Evolutionary conservation across 768 basidiomycete genomes (phyloP), one percentile per base, ranked within the genome.

Genomic region (Calocybe indica): DNA sequence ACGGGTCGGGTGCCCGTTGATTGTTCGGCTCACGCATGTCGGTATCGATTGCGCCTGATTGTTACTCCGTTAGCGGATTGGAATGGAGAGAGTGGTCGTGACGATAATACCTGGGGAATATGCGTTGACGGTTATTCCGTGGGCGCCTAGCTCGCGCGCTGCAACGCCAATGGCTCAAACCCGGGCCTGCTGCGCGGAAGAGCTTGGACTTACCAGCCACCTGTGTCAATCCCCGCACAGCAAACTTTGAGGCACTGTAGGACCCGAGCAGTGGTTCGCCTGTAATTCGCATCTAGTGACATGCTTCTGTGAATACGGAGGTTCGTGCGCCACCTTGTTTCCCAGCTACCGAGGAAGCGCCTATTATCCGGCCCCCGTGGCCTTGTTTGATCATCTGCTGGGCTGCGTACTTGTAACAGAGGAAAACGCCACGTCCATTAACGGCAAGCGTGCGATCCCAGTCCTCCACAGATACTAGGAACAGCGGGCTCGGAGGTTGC

Each of bases 241-340:
- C 71, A 50, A 73, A 72, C 56, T 75, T 73, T 2, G 65, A 66
- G 0, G 64, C 52, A 42, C 62, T 59, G 43, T 74, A 74, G 5
- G 40, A 50, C 35, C 52, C 40, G 14, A 40, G n/a, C 7, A 32
- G 42, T 43, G 49, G 44, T 7, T 51, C 56, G 55, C 32, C 5
- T 3, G 30, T 37, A 15, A 41, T 9, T 6, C 11, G 5, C 8
- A 14, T 39, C 32, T 37, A 4, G 38, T 14, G 32, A 28, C 35
- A 33, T 28, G 7, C 8, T 15, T 28, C 7, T 11, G 3, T 1
- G 45, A 40, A 1, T 13, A 30, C 14, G 15, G 13, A 28, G 13
- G 9, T 15, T 22, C 14, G 9, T 35, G 34, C 5, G 7, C 37
- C 29, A 62, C 70, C 71, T 63, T 39, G 40, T 49, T 63, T 60